These are phyloP conservation scores for Prunus campanulata DNA, from an alignment of 306 rosid genomes.

Conservation along the genomic window DNA sequence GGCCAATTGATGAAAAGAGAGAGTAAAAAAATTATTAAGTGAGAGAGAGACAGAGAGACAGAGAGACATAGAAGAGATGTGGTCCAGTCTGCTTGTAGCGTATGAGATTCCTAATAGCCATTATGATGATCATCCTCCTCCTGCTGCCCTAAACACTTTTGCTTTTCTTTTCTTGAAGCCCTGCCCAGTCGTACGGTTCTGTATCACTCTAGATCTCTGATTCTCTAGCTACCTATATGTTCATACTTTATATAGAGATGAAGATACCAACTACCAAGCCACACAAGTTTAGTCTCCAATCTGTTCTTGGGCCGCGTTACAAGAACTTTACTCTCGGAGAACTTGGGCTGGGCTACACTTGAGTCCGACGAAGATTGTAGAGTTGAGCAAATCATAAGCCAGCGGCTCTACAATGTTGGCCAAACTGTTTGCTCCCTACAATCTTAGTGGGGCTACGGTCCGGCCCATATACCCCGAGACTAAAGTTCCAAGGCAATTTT, in stretches of 20 bases:
- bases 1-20: conserved; percentile 37
- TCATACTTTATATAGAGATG: not conserved
- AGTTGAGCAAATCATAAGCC: too few relatives aligned
- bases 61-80: conserved; percentile 25
- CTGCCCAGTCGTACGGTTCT: not conserved
- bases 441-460: too few relatives aligned
- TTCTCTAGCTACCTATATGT: not conserved
- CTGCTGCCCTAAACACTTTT: conserved; percentile 38
- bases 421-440: too few relatives aligned
- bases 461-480: too few relatives aligned
- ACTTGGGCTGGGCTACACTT: too few relatives aligned
- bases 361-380: too few relatives aligned
- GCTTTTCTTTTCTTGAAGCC: conserved; percentile 44
- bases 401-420: too few relatives aligned
- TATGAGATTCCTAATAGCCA: conserved; percentile 49
- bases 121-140: conserved; percentile 36
- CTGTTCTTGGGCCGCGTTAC: too few relatives aligned
- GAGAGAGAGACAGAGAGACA: not conserved
- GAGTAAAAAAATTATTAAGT: not conserved
- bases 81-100: conserved; percentile 43
- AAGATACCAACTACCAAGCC: not conserved
- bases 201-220: not conserved
- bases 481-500: too few relatives aligned
- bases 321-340: too few relatives aligned
- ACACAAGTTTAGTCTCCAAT: too few relatives aligned